Conservation (phyloP, 2,329 filamentous ascomycete species). For the Fonsecaea erecta region DNA sequence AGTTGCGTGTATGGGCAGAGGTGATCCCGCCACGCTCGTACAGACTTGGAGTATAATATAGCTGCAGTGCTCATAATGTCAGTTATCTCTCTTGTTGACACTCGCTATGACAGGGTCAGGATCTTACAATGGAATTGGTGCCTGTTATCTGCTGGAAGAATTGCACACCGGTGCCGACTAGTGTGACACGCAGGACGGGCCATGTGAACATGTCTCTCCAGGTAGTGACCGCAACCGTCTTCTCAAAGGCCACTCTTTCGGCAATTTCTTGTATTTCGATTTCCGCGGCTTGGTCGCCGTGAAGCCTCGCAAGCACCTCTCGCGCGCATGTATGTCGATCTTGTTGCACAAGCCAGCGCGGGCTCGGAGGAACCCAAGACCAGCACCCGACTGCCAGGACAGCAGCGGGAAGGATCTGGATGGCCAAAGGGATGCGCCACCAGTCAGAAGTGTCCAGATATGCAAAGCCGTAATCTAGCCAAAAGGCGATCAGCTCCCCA, state of each 20-base stretch:
- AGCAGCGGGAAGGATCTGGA: conserved; percentile 42
- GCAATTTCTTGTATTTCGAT: conserved; percentile 50
- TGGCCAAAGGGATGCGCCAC: conserved; percentile 42
- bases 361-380: conserved; percentile 41
- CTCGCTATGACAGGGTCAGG: background rate
- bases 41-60: conserved; percentile 48
- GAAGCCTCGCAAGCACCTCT: conserved; percentile 42
- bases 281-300: conserved; percentile 45
- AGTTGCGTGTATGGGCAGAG: conserved; percentile 49
- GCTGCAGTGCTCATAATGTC: background rate
- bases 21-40: conserved; percentile 53
- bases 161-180: conserved; percentile 55
- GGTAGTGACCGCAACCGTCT: conserved; percentile 45
- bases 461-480: conserved; percentile 43
- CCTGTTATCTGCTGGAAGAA: conserved; percentile 56
- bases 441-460: conserved; percentile 37
- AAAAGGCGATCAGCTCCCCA: conserved; percentile 48
- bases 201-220: conserved; percentile 18
- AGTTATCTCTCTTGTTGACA: background rate
- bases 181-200: conserved; percentile 45
- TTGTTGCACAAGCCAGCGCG: conserved; percentile 45
- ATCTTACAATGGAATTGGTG: conserved; percentile 48
- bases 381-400: conserved; percentile 38
- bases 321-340: conserved; percentile 44
- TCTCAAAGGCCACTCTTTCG: conserved; percentile 54